Evolutionary conservation across 257 asterid species (phyloP).

Genomic region (Parsonsia alboflavescens): DNA sequence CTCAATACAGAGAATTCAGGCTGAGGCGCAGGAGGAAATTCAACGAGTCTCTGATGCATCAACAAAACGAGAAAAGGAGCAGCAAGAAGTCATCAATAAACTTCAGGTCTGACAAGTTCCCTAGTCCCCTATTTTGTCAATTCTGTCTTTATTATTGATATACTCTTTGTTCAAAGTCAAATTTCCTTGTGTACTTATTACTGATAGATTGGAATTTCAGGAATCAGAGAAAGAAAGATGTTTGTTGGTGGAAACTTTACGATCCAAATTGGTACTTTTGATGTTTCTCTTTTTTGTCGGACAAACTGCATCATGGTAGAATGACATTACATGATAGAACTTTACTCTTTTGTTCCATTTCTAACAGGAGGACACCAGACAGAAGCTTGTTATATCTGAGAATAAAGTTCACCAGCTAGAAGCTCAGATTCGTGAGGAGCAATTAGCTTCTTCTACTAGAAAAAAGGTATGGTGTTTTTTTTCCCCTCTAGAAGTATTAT

Average conservation of each 20-base stretch:
- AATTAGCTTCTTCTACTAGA: slow-evolving; percentile 52
- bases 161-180: slow-evolving; percentile 6
- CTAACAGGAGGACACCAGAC: slow-evolving; percentile 84
- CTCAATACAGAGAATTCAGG: slow-evolving; percentile 73
- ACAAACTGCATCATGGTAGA: neutral
- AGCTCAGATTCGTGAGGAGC: slow-evolving; percentile 72
- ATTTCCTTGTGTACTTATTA: neutral
- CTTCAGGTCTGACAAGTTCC: slow-evolving; percentile 53
- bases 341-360: neutral
- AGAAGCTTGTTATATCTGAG: slow-evolving; percentile 77
- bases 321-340: neutral
- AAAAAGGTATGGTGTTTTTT: slow-evolving; percentile 53
- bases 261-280: slow-evolving; percentile 80
- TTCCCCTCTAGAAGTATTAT: neutral
- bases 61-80: slow-evolving; percentile 75
- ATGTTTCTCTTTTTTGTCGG: neutral
- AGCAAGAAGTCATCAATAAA: slow-evolving; percentile 82
- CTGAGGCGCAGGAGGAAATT: slow-evolving; percentile 78
- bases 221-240: slow-evolving; percentile 86
- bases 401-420: slow-evolving; percentile 91
- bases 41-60: slow-evolving; percentile 63
- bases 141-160: neutral
- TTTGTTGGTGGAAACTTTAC: slow-evolving; percentile 64
- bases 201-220: slow-evolving; percentile 35
- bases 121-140: neutral